Percentiles rank a stretch among this genome's conserved stretches.
phyloP scores from a whole-genome alignment of 495 filamentous ascomycete species.

The Penicillium antarcticum region DNA sequence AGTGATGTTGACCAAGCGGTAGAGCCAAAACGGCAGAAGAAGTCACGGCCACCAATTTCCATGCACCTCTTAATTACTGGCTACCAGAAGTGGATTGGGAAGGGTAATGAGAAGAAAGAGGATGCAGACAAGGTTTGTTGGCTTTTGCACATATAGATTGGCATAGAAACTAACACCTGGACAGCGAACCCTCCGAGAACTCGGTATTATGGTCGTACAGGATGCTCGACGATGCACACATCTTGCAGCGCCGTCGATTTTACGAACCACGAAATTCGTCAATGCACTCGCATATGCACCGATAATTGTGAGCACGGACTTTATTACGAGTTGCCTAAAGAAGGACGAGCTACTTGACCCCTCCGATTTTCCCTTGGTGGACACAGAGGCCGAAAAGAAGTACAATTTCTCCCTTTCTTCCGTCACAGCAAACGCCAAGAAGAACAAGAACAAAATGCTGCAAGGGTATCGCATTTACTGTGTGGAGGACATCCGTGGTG shows the following conservation, averaged over 20 bases:
- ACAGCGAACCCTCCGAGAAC: constrained; percentile 75
- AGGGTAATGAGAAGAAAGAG: constrained; percentile 64
- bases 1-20: constrained; percentile 52
- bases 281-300: constrained; percentile 76
- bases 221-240: constrained; percentile 75
- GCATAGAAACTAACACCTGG: constrained; percentile 17
- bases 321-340: constrained; percentile 69
- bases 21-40: constrained; percentile 61
- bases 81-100: constrained; percentile 70
- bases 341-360: constrained; percentile 57
- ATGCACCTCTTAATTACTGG: constrained; percentile 77
- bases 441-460: constrained; percentile 73
- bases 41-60: constrained; percentile 53
- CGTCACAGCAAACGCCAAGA: constrained; percentile 63
- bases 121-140: constrained; percentile 71
- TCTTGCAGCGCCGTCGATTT: constrained; percentile 79
- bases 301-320: constrained; percentile 69
- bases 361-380: constrained; percentile 61
- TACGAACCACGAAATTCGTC: constrained; percentile 92
- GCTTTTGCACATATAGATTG: neutral
- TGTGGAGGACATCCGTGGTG: constrained; percentile 71
- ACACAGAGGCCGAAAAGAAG: constrained; percentile 65
- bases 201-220: constrained; percentile 78
- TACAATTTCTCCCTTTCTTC: constrained; percentile 65
- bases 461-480: constrained; percentile 73